Percentiles rank a stretch among this genome's conserved stretches.
Evolutionary conservation across 2,329 filamentous ascomycete species (phyloP).

Genomic region (Rutstroemia sp.): DNA sequence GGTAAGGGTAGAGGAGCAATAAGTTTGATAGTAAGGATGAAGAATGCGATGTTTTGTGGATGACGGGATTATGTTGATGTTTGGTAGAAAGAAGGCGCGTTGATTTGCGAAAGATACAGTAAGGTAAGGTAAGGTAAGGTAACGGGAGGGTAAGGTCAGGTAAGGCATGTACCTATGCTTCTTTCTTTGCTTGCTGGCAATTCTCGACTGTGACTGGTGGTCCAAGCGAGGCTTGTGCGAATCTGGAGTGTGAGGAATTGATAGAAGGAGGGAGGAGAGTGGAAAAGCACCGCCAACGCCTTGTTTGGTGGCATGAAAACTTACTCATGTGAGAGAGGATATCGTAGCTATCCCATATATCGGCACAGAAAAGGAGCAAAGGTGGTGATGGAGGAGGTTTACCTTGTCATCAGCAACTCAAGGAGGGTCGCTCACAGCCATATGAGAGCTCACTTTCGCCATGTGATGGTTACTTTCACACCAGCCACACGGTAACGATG

Average conservation of each 20-base stretch:
- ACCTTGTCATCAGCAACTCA: neutral
- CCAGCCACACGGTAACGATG: conserved; percentile 1
- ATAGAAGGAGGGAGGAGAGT: conserved; percentile 2
- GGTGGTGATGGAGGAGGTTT: neutral
- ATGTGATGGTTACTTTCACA: conserved; percentile 6
- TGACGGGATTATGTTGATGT: conserved; percentile 9
- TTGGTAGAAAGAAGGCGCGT: conserved; percentile 8
- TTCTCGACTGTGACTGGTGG: conserved; percentile 7
- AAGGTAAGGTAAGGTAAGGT: conserved; percentile 1
- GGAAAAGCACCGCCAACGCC: conserved; percentile 5
- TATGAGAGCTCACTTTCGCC: conserved; percentile 1
- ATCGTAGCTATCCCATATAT: neutral
- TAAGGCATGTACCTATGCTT: neutral
- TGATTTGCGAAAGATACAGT: conserved; percentile 1
- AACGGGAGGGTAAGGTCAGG: conserved; percentile 3
- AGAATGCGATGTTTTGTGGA: conserved; percentile 3
- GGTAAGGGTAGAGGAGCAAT: neutral
- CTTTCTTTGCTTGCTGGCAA: conserved; percentile 7
- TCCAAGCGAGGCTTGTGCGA: conserved; percentile 9
- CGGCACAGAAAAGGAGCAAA: neutral
- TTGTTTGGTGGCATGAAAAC: neutral
- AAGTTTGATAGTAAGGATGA: conserved; percentile 12
- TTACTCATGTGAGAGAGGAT: neutral
- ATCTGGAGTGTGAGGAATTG: conserved; percentile 1
- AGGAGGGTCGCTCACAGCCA: neutral